Percentiles rank a stretch among this genome's conserved stretches.
phyloP scores from a whole-genome alignment of 257 asterid genomes.

The Solanum chiquidenum region DNA sequence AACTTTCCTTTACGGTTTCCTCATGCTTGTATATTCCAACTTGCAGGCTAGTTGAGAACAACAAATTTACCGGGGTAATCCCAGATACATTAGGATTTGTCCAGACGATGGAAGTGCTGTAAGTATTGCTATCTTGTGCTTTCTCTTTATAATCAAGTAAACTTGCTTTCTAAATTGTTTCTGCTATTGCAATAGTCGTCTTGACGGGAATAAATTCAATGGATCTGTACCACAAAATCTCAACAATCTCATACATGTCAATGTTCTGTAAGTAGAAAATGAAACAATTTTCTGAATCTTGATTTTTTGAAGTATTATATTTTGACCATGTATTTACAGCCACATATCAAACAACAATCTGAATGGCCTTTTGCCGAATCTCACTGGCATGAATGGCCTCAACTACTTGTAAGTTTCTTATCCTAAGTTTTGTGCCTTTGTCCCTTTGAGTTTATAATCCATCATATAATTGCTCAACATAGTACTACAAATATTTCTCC shows the following conservation, averaged over 20 bases:
- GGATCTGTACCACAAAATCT: conserved; percentile 58
- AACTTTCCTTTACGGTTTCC: not conserved
- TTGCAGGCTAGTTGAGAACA: conserved; percentile 64
- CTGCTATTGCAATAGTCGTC: conserved; percentile 39
- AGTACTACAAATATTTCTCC: not conserved
- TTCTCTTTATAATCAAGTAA: not conserved
- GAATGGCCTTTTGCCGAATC: conserved; percentile 65
- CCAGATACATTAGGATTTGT: conserved; percentile 63
- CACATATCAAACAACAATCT: conserved; percentile 54
- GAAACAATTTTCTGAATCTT: not conserved
- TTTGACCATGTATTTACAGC: conserved; percentile 25
- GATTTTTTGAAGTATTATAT: not conserved
- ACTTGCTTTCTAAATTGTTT: not conserved
- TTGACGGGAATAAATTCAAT: conserved; percentile 47
- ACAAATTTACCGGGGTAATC: conserved; percentile 49
- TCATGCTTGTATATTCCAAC: not conserved
- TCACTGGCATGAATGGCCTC: conserved; percentile 50
- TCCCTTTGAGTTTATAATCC: not conserved
- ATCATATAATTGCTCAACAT: not conserved
- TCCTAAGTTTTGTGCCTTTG: not conserved
- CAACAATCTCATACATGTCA: conserved; percentile 43
- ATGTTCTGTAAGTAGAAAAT: conserved; percentile 52
- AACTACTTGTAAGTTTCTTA: conserved; percentile 47
- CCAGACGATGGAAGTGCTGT: conserved; percentile 54
- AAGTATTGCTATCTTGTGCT: conserved; percentile 33